phyloP scores from a whole-genome alignment of 1,139 yeast genomes.

The Candida pseudoviswanathii region DNA sequence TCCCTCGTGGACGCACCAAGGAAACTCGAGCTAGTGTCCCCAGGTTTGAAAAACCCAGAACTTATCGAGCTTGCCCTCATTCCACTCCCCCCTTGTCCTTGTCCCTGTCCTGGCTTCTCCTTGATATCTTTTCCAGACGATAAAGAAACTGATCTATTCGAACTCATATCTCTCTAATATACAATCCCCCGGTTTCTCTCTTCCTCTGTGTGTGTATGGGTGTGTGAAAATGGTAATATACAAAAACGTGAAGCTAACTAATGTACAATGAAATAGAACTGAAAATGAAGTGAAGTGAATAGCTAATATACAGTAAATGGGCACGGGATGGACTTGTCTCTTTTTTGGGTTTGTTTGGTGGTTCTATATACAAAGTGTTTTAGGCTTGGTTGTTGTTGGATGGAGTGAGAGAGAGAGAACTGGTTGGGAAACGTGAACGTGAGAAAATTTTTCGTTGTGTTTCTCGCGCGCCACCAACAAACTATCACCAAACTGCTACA shows the following conservation, averaged over 20 bases:
- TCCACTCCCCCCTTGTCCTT: conserved; percentile 11
- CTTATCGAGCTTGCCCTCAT: conserved; percentile 29
- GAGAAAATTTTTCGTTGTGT: not conserved
- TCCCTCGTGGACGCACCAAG: not conserved
- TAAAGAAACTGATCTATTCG: conserved; percentile 22
- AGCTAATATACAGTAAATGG: conserved; percentile 1
- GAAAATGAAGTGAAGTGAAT: not conserved
- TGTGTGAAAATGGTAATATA: not conserved
- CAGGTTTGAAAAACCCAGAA: conserved; percentile 22
- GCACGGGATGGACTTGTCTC: not conserved
- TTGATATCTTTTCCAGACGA: conserved; percentile 19
- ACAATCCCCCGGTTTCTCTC: not conserved
- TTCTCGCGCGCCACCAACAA: not conserved
- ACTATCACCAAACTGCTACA: not conserved
- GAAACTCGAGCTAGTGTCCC: not conserved
- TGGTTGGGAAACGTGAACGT: not conserved
- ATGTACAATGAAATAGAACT: not conserved
- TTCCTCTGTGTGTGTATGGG: too few relatives aligned
- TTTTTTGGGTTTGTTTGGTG: too few relatives aligned
- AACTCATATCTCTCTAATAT: conserved; percentile 5
- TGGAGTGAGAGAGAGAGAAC: not conserved
- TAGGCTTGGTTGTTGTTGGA: not conserved
- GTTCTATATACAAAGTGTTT: not conserved
- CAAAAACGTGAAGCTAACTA: not conserved
- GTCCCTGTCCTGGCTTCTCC: not conserved